phyloP scores from a whole-genome alignment of 2,329 filamentous ascomycete species.

The Sarocladium strictum region DNA sequence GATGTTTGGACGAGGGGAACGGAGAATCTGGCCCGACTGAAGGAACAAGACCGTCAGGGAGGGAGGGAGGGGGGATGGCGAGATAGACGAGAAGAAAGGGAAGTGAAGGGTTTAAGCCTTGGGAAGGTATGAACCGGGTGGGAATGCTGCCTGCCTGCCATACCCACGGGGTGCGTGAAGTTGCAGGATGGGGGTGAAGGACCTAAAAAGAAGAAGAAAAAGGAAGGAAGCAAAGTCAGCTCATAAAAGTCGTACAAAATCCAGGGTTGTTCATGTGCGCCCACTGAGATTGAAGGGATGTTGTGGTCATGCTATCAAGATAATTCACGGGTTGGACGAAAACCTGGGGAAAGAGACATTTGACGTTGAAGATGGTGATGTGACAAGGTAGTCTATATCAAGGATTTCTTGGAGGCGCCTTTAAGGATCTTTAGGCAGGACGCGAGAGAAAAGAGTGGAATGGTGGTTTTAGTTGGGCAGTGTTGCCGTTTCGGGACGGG shows the following conservation, averaged over 20 bases:
- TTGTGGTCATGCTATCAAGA: neutral
- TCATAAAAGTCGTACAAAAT: slow-evolving; percentile 9
- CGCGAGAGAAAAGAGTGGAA: neutral
- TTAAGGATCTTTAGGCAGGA: neutral
- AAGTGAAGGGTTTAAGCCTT: neutral
- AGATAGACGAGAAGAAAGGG: neutral
- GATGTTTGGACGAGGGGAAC: neutral
- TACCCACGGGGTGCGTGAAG: neutral
- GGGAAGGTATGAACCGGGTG: neutral
- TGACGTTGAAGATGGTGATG: neutral
- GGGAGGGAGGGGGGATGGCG: slow-evolving; percentile 2
- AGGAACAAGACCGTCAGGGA: neutral
- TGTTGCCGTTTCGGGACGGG: slow-evolving; percentile 8
- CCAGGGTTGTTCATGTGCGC: slow-evolving; percentile 9
- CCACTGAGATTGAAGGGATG: neutral
- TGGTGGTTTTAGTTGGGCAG: neutral
- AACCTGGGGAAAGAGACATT: neutral
- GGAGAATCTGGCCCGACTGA: neutral
- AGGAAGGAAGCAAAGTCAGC: slow-evolving; percentile 2
- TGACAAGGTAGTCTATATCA: neutral
- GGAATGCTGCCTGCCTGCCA: neutral
- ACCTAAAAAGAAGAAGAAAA: neutral
- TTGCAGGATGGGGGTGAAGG: neutral
- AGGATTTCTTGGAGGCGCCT: neutral
- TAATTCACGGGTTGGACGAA: neutral